Base-by-base conservation (phyloP, 2,329 filamentous ascomycete genomes). In the Aspergillus ochraceus region DNA sequence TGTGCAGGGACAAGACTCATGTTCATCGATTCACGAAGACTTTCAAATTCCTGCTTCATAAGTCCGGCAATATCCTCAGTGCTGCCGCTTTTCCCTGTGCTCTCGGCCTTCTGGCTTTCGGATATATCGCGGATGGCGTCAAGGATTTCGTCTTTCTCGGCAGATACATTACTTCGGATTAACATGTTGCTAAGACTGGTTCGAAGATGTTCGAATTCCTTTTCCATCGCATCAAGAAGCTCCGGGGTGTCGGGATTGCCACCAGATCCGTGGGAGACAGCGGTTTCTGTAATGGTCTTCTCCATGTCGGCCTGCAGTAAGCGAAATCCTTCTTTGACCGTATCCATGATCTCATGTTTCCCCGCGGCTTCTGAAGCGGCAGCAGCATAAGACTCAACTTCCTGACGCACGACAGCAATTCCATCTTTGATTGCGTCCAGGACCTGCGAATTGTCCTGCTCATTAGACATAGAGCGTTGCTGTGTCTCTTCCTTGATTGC, bases 371-470 rank as follows among this genome's bases (percentile, higher is more conserved):
- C 90, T 17, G 86, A 83, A 8, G 88, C 86, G 51, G 87, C 87
- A 68, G 93, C 88, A 59, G 95, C 87, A 65, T 96, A 96, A 49
- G 81, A 81, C 70, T 97, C 91, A 57, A 98, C 90, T 60, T 96
- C 90, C 12, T 81, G 79, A 11, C 92, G 88, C 6, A 98, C 84
- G 65, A 86, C 88, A 66, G 96, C 92, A 14, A 97, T 83, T 0
- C 92, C 92, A 71, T 96, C 91, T 66, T 92, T 94, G 49, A 96
- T 88, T 0, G 92, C 90, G 73, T 95, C 91, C 4, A 97, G 81
- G 12, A 96, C 88, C 73, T 97, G 91, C 73, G 97, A 92, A 0
- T 92, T 94, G 71, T 95, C 91, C 59, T 88, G 85, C 46, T 90
- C 91, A 66, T 88, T 91, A 62, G 90, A 88, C 3, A 90, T 86